These are phyloP conservation scores for Boletellus emodensis DNA, from an alignment of 768 basidiomycete genomes.

Conservation along the genomic window DNA sequence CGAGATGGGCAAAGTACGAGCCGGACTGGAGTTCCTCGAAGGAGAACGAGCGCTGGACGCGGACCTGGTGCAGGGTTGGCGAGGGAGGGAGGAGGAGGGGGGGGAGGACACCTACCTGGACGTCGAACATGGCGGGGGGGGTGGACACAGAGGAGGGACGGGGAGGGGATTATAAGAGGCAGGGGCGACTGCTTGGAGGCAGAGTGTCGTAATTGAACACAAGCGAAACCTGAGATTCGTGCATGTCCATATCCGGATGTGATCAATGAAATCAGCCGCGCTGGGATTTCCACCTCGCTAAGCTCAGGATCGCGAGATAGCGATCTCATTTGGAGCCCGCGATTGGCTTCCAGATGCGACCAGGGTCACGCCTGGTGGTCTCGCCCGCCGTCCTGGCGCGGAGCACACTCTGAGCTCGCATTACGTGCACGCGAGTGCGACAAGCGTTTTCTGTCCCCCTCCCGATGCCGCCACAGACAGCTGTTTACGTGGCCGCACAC, in stretches of 20 bases:
- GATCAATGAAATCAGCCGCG: slow-evolving; percentile 2
- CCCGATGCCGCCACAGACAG: too few species aligned
- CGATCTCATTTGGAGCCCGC: slow-evolving; percentile 14
- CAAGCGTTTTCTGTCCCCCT: background rate
- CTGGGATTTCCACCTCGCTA: background rate
- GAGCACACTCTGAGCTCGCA: slow-evolving; percentile 19
- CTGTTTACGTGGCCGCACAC: background rate
- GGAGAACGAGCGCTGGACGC: slow-evolving; percentile 29
- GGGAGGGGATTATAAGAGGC: slow-evolving; percentile 29
- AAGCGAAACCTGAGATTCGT: too few species aligned
- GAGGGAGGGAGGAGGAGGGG: background rate
- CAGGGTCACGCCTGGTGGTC: background rate
- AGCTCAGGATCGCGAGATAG: slow-evolving; percentile 30
- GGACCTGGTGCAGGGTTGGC: slow-evolving; percentile 15
- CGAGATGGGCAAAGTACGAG: slow-evolving; percentile 26
- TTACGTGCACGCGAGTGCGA: background rate
- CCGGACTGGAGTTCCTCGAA: slow-evolving; percentile 35
- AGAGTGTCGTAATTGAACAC: too few species aligned
- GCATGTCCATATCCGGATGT: background rate
- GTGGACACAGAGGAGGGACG: slow-evolving; percentile 8
- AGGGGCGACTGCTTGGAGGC: background rate
- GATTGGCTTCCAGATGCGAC: too few species aligned
- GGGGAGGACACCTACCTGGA: slow-evolving; percentile 13
- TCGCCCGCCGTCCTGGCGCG: slow-evolving; percentile 13
- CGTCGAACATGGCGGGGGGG: slow-evolving; percentile 16